Percentiles rank a stretch among this genome's conserved stretches.
Conservation (phyloP, 202 grass and related monocot species). For the Zoysia matrella region DNA sequence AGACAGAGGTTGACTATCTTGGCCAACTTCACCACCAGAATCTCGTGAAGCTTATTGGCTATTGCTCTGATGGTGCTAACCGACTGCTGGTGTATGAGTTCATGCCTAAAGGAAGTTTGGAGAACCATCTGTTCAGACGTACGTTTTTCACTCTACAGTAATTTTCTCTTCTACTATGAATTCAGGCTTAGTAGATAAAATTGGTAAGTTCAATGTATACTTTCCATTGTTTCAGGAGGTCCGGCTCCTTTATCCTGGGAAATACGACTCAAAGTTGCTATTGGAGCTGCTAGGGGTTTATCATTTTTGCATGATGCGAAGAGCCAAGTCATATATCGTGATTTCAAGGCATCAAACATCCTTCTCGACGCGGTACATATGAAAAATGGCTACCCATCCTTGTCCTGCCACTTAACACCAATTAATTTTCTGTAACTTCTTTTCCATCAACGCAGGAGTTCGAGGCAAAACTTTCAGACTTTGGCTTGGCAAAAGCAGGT, state of each 20-base stretch:
- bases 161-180: background rate
- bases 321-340: too few relatives aligned
- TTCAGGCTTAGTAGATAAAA: background rate
- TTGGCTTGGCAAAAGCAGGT: conserved; percentile 91
- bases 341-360: too few relatives aligned
- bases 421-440: background rate
- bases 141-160: conserved; percentile 24
- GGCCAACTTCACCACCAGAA: conserved; percentile 82
- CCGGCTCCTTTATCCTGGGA: conserved; percentile 70
- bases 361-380: conserved; percentile 62
- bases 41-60: conserved; percentile 89
- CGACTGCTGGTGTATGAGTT: conserved; percentile 84
- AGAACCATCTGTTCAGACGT: conserved; percentile 93
- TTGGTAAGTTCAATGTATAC: background rate
- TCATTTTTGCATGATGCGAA: too few relatives aligned
- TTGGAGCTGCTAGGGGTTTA: conserved; percentile 4
- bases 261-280: conserved; percentile 83
- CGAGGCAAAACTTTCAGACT: conserved; percentile 85
- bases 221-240: conserved; percentile 55
- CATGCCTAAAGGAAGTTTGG: conserved; percentile 89
- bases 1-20: conserved; percentile 92
- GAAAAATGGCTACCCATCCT: background rate
- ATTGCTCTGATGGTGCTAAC: conserved; percentile 75
- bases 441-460: conserved; percentile 59
- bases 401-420: background rate